These are phyloP conservation scores for Thraustochytrium striatum DNA, from an alignment of 352 stramenopile genomes.

Conservation along the genomic window DNA sequence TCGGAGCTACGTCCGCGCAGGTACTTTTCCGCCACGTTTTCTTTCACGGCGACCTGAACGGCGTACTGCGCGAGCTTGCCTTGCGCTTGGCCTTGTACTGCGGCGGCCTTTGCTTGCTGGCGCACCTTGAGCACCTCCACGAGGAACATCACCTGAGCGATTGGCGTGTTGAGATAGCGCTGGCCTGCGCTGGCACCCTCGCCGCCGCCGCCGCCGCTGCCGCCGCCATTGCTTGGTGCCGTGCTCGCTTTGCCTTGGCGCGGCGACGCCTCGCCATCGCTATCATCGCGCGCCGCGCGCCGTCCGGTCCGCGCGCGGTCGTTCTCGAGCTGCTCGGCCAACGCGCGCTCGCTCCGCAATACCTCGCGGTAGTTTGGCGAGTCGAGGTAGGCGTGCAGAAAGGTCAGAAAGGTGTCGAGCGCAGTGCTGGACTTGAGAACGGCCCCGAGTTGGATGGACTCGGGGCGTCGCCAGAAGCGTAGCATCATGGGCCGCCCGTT, in stretches of 20 bases:
- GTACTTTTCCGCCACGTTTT: constrained; percentile 27
- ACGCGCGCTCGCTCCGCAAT: background rate
- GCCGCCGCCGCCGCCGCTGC: background rate
- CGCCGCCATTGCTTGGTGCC: background rate
- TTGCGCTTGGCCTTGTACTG: no score
- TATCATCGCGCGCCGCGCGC: background rate
- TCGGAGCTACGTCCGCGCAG: background rate
- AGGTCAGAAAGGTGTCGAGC: constrained; percentile 26
- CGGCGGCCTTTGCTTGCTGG: constrained; percentile 17
- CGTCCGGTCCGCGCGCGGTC: background rate
- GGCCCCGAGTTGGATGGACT: constrained; percentile 21
- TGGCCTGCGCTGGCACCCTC: background rate
- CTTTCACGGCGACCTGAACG: background rate
- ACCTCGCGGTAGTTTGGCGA: constrained; percentile 35
- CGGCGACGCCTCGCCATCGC: background rate
- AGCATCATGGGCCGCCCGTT: constrained; percentile 28
- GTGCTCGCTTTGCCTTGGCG: background rate
- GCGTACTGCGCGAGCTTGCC: background rate
- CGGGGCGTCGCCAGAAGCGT: constrained; percentile 31
- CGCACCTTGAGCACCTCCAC: constrained; percentile 41
- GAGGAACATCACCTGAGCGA: constrained; percentile 39
- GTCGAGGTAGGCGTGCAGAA: constrained; percentile 32
- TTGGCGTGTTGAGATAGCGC: constrained; percentile 19
- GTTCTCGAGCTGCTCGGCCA: background rate
- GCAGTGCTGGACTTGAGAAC: constrained; percentile 15